A percentile compares a stretch with the other conserved stretches of the same genome.
Conservation (phyloP, 805 yeast genomes). For the Myxozyma mucilagina region DNA sequence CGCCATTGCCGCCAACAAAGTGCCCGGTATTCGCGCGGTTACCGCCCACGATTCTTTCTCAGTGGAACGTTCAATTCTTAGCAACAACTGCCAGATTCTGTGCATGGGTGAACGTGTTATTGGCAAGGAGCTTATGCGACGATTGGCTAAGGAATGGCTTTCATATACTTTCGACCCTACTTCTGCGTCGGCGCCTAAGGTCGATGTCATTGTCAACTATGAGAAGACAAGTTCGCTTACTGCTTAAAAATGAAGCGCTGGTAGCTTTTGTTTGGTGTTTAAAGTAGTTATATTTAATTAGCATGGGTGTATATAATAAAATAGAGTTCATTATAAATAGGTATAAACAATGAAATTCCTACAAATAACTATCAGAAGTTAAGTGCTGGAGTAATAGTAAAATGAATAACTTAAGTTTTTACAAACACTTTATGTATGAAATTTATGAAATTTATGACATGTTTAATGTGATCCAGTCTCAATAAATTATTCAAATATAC, state of each 20-base stretch:
- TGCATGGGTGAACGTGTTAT: constrained; percentile 53
- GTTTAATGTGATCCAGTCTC: too few relatives aligned
- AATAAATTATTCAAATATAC: too few relatives aligned
- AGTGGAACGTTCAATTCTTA: constrained; percentile 48
- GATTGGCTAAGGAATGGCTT: constrained; percentile 50
- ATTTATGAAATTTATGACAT: too few relatives aligned
- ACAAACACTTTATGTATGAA: too few relatives aligned
- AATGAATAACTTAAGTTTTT: too few relatives aligned
- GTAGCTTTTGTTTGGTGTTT: not conserved
- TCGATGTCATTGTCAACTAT: constrained; percentile 27
- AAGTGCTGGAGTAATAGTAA: too few relatives aligned
- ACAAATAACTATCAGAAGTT: too few relatives aligned
- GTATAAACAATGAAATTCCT: too few relatives aligned
- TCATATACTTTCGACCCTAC: constrained; percentile 45
- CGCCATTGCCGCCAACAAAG: constrained; percentile 52
- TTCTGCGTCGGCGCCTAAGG: constrained; percentile 48
- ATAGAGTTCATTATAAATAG: too few relatives aligned
- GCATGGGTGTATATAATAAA: too few relatives aligned
- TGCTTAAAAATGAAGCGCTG: not conserved
- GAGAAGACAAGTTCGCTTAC: constrained; percentile 5
- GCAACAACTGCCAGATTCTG: constrained; percentile 49
- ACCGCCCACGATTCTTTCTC: constrained; percentile 52
- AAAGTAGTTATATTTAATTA: not conserved
- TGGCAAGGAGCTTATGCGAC: constrained; percentile 48
- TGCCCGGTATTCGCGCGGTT: constrained; percentile 50